These are phyloP conservation scores for Bocquillonia castaneifolia DNA, from an alignment of 441 rosid species.

Conservation along the genomic window DNA sequence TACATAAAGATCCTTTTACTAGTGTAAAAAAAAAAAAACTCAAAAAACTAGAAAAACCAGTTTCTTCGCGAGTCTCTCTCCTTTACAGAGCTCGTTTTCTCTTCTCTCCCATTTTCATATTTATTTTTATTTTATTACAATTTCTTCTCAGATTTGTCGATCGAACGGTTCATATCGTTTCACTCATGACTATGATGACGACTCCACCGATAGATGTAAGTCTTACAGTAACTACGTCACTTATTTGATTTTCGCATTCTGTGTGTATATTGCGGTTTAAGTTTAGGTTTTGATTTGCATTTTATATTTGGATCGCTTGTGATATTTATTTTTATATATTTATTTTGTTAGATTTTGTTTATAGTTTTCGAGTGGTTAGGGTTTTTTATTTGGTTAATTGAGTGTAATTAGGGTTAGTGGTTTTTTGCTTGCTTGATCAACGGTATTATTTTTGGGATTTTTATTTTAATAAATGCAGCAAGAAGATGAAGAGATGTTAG, in stretches of 20 bases:
- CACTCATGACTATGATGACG: constrained; percentile 76
- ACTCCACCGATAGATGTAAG: constrained; percentile 79
- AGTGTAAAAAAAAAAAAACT: not conserved
- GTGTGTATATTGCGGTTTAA: too few species aligned
- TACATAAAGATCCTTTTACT: constrained; percentile 23
- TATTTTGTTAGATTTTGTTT: not conserved
- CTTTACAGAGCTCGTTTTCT: constrained; percentile 24
- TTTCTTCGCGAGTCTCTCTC: constrained; percentile 28
- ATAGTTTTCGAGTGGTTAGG: constrained; percentile 27
- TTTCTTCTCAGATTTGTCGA: constrained; percentile 33
- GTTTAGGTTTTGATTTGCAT: too few species aligned
- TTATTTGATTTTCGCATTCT: constrained; percentile 8
- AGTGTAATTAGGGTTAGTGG: constrained; percentile 16
- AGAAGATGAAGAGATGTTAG: constrained; percentile 95
- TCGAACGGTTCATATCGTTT: constrained; percentile 30
- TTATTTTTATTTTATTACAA: constrained; percentile 5
- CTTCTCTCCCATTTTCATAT: not conserved
- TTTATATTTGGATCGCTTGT: constrained; percentile 18
- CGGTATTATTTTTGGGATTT: constrained; percentile 20
- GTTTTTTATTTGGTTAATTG: constrained; percentile 45
- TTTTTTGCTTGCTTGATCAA: constrained; percentile 24
- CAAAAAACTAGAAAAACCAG: not conserved
- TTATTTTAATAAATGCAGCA: constrained; percentile 56
- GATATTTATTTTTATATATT: constrained; percentile 18
- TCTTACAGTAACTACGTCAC: constrained; percentile 10